phyloP scores from a whole-genome alignment of 495 filamentous ascomycete genomes.

The Penicillium desertorum region DNA sequence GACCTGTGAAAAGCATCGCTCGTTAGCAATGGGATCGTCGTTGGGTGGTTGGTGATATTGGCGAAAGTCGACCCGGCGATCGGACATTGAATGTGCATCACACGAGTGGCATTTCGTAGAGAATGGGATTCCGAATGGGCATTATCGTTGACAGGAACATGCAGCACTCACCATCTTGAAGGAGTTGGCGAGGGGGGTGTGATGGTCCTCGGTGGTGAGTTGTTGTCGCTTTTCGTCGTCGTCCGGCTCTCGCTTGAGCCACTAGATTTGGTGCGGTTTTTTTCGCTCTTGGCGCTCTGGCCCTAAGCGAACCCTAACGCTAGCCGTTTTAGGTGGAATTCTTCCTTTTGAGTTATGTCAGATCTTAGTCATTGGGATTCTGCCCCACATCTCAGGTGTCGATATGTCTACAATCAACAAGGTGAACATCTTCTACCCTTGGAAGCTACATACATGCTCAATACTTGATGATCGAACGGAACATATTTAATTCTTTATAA shows the following conservation, averaged over 20 bases:
- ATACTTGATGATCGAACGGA: background rate
- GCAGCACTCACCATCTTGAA: constrained; percentile 57
- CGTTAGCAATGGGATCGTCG: constrained; percentile 30
- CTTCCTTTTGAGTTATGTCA: constrained; percentile 11
- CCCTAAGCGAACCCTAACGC: constrained; percentile 53
- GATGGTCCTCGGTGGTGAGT: constrained; percentile 51
- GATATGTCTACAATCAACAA: background rate
- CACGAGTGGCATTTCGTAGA: constrained; percentile 11
- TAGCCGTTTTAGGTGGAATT: constrained; percentile 26
- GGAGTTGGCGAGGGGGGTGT: constrained; percentile 46
- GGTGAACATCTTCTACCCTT: background rate
- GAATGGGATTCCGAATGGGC: constrained; percentile 14
- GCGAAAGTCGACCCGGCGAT: constrained; percentile 11
- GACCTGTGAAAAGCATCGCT: constrained; percentile 60
- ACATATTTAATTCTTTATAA: background rate
- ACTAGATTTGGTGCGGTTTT: constrained; percentile 44
- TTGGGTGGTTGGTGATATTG: constrained; percentile 14
- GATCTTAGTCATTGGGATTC: constrained; percentile 3
- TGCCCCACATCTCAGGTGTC: background rate
- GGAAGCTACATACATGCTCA: background rate
- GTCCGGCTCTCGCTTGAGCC: constrained; percentile 38
- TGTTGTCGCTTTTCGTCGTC: constrained; percentile 49
- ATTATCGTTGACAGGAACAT: constrained; percentile 18
- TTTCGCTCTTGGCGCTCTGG: constrained; percentile 46
- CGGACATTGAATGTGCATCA: constrained; percentile 11